phyloP scores from a whole-genome alignment of 1,284 basidiomycete genomes.

The Singerocomus inundabilis region DNA sequence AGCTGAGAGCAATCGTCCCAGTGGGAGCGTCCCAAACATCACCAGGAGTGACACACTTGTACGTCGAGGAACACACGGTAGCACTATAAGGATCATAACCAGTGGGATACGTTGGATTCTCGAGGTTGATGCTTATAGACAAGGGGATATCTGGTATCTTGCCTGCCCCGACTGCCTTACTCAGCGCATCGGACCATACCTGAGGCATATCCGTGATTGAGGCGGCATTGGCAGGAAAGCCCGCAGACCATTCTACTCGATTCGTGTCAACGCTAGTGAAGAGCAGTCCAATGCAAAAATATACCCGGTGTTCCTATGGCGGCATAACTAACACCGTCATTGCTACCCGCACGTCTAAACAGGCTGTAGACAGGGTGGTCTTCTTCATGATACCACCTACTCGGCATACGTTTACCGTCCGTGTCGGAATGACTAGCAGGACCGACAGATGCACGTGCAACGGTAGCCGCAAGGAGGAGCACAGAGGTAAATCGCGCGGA shows the following conservation, averaged over 20 bases:
- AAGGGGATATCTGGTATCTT: slow-evolving; percentile 69
- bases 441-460: slow-evolving; percentile 31
- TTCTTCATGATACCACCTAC: slow-evolving; percentile 55
- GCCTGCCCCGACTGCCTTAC: slow-evolving; percentile 61
- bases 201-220: slow-evolving; percentile 50
- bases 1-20: slow-evolving; percentile 56
- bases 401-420: slow-evolving; percentile 37
- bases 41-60: slow-evolving; percentile 56
- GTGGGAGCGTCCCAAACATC: slow-evolving; percentile 74
- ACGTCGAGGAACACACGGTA: slow-evolving; percentile 64
- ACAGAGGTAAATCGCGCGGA: slow-evolving; percentile 34
- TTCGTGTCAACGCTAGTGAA: not conserved
- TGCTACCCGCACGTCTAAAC: slow-evolving; percentile 49
- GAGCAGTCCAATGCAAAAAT: slow-evolving; percentile 17
- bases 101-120: slow-evolving; percentile 55
- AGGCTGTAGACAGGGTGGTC: slow-evolving; percentile 57
- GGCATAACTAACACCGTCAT: slow-evolving; percentile 48
- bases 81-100: slow-evolving; percentile 51
- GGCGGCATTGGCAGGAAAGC: slow-evolving; percentile 48
- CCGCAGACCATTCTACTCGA: slow-evolving; percentile 54
- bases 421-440: slow-evolving; percentile 30
- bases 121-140: slow-evolving; percentile 40
- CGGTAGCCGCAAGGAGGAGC: slow-evolving; percentile 37
- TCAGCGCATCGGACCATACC: slow-evolving; percentile 67
- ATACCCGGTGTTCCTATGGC: slow-evolving; percentile 58